These are phyloP conservation scores for Sideroxylon spinosum DNA, from an alignment of 179 eudicot genomes.

Conservation along the genomic window DNA sequence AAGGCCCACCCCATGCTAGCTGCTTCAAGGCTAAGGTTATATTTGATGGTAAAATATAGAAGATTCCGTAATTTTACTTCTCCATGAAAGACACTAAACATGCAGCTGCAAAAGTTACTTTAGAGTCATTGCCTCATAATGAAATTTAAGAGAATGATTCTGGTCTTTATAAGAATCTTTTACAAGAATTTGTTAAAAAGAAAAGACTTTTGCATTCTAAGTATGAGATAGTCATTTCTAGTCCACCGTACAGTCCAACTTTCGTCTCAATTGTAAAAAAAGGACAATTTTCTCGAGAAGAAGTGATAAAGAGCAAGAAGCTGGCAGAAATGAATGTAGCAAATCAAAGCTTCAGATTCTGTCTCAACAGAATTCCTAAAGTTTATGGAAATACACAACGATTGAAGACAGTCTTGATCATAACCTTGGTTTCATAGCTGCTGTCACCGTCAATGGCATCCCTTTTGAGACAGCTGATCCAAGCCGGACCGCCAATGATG, in stretches of 20 bases:
- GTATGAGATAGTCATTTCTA: conserved; percentile 47
- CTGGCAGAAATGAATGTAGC: conserved; percentile 78
- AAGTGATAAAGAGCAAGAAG: conserved; percentile 65
- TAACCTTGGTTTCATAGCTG: conserved; percentile 22
- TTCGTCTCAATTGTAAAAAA: conserved; percentile 56
- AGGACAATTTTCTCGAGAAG: conserved; percentile 41
- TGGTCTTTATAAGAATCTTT: conserved; percentile 54
- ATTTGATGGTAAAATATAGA: conserved; percentile 48
- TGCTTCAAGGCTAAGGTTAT: conserved; percentile 63
- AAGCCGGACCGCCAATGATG: conserved; percentile 23
- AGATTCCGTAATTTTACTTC: conserved; percentile 37
- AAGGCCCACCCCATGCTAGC: conserved; percentile 72
- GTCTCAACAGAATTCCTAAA: conserved; percentile 24
- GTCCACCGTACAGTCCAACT: conserved; percentile 53
- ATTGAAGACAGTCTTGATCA: conserved; percentile 27
- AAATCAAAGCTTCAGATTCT: conserved; percentile 31
- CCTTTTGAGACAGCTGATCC: no score
- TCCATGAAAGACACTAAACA: conserved; percentile 70
- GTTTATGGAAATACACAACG: conserved; percentile 18
- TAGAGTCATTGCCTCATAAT: conserved; percentile 36
- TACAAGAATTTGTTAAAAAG: conserved; percentile 63
- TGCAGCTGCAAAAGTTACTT: conserved; percentile 78
- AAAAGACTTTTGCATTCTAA: conserved; percentile 42
- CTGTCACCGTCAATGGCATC: conserved; percentile 23
- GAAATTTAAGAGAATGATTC: conserved; percentile 57